phyloP scores from a whole-genome alignment of 371 early-diverging fungal genomes.

The Dichotomocladium elegans region DNA sequence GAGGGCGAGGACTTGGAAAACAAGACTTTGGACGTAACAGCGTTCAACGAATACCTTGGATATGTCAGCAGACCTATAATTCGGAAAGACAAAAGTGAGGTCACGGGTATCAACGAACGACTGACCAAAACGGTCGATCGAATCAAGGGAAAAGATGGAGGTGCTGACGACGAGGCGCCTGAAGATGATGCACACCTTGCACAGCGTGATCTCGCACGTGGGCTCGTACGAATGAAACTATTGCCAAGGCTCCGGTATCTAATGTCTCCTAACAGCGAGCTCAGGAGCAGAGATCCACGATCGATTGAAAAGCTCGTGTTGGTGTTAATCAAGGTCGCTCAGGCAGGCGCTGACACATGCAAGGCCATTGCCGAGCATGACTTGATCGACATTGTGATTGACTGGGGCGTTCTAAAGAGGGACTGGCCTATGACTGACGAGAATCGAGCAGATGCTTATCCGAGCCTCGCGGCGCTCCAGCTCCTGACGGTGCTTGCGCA shows the following conservation, averaged over 20 bases:
- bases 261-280: slow-evolving; percentile 26
- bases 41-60: slow-evolving; percentile 25
- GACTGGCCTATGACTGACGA: slow-evolving; percentile 47
- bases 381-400: slow-evolving; percentile 39
- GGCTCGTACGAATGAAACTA: slow-evolving; percentile 53
- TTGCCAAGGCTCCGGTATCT: slow-evolving; percentile 56
- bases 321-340: slow-evolving; percentile 44
- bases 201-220: slow-evolving; percentile 47
- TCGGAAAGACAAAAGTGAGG: slow-evolving; percentile 5
- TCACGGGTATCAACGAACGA: slow-evolving; percentile 8
- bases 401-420: slow-evolving; percentile 34
- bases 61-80: slow-evolving; percentile 8
- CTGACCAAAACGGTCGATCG: slow-evolving; percentile 11
- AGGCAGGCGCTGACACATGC: slow-evolving; percentile 40
- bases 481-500: slow-evolving; percentile 42
- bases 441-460: slow-evolving; percentile 18
- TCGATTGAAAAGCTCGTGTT: slow-evolving; percentile 41
- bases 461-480: slow-evolving; percentile 33
- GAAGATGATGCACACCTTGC: slow-evolving; percentile 44
- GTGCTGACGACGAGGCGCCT: slow-evolving; percentile 14
- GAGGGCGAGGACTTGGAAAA: slow-evolving; percentile 28
- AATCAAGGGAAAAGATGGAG: neutral
- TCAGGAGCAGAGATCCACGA: slow-evolving; percentile 30
- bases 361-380: slow-evolving; percentile 45
- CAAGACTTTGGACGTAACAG: slow-evolving; percentile 9